Evolutionary conservation across 441 rosid genomes (phyloP).

Genomic region (Erodium moschatum): DNA sequence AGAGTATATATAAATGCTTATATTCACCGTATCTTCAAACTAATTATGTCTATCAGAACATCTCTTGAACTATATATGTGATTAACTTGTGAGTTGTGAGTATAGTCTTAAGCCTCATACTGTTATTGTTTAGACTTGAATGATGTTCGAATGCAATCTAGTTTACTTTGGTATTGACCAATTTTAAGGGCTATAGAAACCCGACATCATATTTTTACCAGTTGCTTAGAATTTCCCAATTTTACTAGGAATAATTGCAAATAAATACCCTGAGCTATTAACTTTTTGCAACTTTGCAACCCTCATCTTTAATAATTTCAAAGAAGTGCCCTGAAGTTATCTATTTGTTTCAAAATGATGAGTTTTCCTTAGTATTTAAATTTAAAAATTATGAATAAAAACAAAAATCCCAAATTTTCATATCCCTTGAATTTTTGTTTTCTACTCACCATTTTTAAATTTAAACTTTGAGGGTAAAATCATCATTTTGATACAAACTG

Average conservation of each 20-base stretch:
- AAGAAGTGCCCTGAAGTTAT: no score
- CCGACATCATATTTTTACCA: background rate
- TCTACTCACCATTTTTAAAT: no score
- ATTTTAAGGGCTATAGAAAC: background rate
- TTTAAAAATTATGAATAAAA: no score
- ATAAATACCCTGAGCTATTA: no score
- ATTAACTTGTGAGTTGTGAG: background rate
- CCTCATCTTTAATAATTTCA: no score
- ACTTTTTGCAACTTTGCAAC: no score
- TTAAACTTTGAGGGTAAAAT: no score
- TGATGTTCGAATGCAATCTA: background rate
- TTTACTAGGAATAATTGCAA: background rate
- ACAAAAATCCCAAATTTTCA: background rate
- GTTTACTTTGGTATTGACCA: background rate
- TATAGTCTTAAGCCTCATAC: background rate
- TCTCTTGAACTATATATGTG: background rate
- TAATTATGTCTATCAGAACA: background rate
- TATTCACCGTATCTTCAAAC: background rate
- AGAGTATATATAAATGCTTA: background rate
- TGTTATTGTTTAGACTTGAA: background rate
- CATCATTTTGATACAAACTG: no score
- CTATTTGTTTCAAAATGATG: no score
- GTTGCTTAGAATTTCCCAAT: background rate
- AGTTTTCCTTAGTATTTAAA: no score
- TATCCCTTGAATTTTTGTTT: no score